Evolutionary conservation across 1,284 basidiomycete genomes (phyloP), one percentile per base, ranked within the genome.

Genomic region (Malassezia caprae): DNA sequence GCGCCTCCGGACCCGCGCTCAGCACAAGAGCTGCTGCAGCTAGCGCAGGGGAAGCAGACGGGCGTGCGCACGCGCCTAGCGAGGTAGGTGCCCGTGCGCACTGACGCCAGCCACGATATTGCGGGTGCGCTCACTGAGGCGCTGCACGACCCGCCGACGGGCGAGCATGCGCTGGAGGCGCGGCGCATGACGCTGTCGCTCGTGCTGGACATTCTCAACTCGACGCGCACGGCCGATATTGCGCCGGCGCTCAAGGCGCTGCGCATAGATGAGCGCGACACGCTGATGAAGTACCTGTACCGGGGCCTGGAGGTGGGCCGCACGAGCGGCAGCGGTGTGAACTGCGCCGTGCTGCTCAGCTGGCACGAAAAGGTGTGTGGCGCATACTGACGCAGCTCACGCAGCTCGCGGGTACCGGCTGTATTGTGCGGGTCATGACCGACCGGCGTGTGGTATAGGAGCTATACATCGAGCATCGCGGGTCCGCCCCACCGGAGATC

Each of bases 271-370:
- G 80, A 87, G 60, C 89, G 94, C 67, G 93, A 96, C 70, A 87
- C 84, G 31, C 79, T 96, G 54, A 98, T 96, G 93, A 96, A 94
- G 75, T 98, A 94, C 73, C 78, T 98, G 23, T 98, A 98, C 83
- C 98, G 98, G 78, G 90, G 86, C 28, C 90, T 89, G 87, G 87
- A 68, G 42, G 49, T 66, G 82, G 43, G 86, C 83, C 43, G 59
- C 54, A 82, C 84, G 40, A 26, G 15, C 8, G 47, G 58, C 2
- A 53, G 58, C 8, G 58, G 59, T 32, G 50, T 68, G 58, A 68
- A 68, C 52, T 66, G 68, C 46, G 90, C 88, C 63, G 90, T 96
- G 19, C 78, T 98, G 47, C 79, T 98, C 23, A 85, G 83, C 21
- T 96, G 90, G 90, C 90, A 94, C 75, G 90, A 94, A 76, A 93